Evolutionary conservation across 768 basidiomycete species (phyloP).

Genomic region (Mycena vulgaris): DNA sequence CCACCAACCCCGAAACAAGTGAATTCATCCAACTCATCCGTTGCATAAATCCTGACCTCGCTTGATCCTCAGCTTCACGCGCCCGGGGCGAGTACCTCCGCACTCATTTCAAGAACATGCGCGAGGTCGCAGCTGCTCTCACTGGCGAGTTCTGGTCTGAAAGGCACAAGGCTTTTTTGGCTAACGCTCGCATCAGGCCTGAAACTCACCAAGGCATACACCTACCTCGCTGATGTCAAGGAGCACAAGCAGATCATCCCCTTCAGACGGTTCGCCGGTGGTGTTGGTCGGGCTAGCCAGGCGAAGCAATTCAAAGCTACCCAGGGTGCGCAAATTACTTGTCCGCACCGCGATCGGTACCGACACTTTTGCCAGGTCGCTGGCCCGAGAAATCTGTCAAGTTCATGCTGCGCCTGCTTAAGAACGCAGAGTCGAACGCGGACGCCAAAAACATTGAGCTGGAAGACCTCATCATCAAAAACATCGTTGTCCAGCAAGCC

Average conservation of each 20-base stretch:
- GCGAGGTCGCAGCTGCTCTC: constrained; percentile 96
- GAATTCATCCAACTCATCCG: constrained; percentile 46
- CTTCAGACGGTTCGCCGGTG: constrained; percentile 95
- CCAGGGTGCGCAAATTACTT: constrained; percentile 75
- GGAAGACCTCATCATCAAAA: constrained; percentile 95
- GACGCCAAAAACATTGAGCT: constrained; percentile 96
- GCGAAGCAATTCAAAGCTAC: constrained; percentile 98
- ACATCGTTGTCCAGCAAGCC: constrained; percentile 98
- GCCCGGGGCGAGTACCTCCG: constrained; percentile 97
- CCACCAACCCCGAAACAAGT: constrained; percentile 97
- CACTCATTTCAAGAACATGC: constrained; percentile 99
- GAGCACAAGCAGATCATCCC: constrained; percentile 98
- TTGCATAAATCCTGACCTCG: constrained; percentile 37
- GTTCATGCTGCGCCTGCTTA: constrained; percentile 94
- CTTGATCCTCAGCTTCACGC: constrained; percentile 76
- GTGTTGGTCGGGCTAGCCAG: constrained; percentile 95
- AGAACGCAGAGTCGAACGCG: constrained; percentile 99
- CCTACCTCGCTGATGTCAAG: constrained; percentile 93
- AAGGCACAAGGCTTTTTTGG: not conserved
- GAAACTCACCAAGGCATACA: constrained; percentile 94
- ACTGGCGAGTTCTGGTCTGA: constrained; percentile 71
- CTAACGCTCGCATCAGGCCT: constrained; percentile 68
- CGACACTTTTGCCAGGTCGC: constrained; percentile 77
- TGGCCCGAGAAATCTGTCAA: constrained; percentile 99
- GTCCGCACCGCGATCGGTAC: not conserved